Base-by-base conservation (phyloP, 1,139 yeast species). In the Taphrina wiesneri region DNA sequence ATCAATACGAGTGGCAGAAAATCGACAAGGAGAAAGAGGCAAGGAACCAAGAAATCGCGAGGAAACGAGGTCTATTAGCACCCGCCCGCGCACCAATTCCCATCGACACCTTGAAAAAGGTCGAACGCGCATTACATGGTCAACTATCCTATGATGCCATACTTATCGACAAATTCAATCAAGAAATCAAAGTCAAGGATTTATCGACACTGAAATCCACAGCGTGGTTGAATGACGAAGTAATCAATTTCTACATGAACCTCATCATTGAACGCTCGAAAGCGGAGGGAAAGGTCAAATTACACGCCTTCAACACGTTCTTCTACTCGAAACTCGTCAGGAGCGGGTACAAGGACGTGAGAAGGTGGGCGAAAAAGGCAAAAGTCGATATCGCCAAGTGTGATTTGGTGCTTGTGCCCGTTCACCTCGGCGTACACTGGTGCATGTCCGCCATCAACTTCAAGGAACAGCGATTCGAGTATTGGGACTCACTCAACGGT, bases 341-440 rank as follows among this genome's bases (percentile, higher is more conserved):
- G 1, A 84, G 83, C 70, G 99, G 99, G 0, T 91, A 91, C 74
- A 78, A 78, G 46, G 92, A 93, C 6, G 98, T 93, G 3, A 83
- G 85, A 32, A 80, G 95, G 70, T 93, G 99, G 99, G 89, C 96
- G 67, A 90, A 87, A 72, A 82, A 96, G 65, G 87, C 88, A 69
- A 88, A 90, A 72, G 81, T 87, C 51, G 84, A 87, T 70, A 85
- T 92, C 11, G 81, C 85, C 6, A 80, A 83, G 46, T 78, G 87
- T 70, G 87, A 86, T 54, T 79, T 83, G 68, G 81, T 95, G 6
- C 81, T 93, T 70, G 86, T 89, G 5, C 99, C 99, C 0, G 86
- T 93, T 30, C 93, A 93, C 74, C 80, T 90, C 34, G 82, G 87
- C 66, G 83, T 93, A 0, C 99, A 93, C 75, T 93, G 99, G 99